phyloP scores from a whole-genome alignment of 2,329 filamentous ascomycete species.

The Grosmannia serpens region DNA sequence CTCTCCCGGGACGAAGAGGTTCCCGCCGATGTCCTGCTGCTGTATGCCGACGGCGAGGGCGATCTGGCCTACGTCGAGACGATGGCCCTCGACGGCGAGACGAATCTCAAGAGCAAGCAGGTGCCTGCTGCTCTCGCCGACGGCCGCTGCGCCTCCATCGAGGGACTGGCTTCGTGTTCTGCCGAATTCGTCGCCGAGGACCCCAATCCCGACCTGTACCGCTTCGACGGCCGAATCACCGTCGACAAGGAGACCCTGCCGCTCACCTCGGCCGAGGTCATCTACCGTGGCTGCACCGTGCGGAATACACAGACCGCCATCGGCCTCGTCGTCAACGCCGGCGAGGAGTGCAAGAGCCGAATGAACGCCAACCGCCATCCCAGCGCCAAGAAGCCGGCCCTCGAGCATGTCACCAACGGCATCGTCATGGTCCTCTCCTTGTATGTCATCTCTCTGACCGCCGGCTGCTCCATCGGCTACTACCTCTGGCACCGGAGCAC shows the following conservation, averaged over 20 bases:
- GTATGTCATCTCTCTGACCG: slow-evolving; percentile 67
- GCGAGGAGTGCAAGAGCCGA: slow-evolving; percentile 74
- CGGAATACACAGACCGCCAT: slow-evolving; percentile 66
- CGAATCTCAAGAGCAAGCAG: slow-evolving; percentile 69
- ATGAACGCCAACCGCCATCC: slow-evolving; percentile 81
- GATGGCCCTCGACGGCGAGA: slow-evolving; percentile 76
- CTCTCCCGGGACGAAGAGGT: slow-evolving; percentile 60
- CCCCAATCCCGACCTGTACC: slow-evolving; percentile 67
- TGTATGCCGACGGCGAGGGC: slow-evolving; percentile 68
- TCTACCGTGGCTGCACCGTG: slow-evolving; percentile 77
- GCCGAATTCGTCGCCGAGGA: slow-evolving; percentile 64
- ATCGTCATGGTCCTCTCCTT: slow-evolving; percentile 70
- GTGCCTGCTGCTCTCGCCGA: slow-evolving; percentile 41
- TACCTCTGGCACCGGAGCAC: slow-evolving; percentile 58
- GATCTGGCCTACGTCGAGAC: slow-evolving; percentile 75
- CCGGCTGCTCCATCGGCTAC: slow-evolving; percentile 76
- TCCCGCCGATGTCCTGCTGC: slow-evolving; percentile 71
- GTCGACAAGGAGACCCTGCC: slow-evolving; percentile 49
- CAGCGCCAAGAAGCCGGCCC: slow-evolving; percentile 61
- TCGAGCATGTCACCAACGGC: slow-evolving; percentile 61
- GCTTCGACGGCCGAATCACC: slow-evolving; percentile 59
- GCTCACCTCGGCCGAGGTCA: slow-evolving; percentile 67
- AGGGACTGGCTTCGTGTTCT: slow-evolving; percentile 38
- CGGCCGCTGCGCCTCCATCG: slow-evolving; percentile 43
- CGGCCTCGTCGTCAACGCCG: slow-evolving; percentile 76